Evolutionary conservation across 352 stramenopile genomes (phyloP).

Genomic region (Globisporangium sylvaticum): DNA sequence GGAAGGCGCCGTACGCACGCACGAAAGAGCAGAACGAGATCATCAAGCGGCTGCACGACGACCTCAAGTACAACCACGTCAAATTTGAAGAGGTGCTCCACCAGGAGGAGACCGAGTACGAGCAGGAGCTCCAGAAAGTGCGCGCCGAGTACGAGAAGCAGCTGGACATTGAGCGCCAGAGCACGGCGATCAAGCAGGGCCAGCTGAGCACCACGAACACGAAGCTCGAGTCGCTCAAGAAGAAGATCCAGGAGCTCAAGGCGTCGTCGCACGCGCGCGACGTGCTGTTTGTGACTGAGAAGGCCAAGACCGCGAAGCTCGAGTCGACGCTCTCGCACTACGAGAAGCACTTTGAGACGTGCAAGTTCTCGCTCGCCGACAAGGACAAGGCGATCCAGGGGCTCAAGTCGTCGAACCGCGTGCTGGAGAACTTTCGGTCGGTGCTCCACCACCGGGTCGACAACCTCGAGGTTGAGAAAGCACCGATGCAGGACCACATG

Average conservation of each 20-base stretch:
- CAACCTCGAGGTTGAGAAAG: slow-evolving; percentile 64
- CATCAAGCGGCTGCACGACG: slow-evolving; percentile 82
- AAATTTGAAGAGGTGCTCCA: slow-evolving; percentile 83
- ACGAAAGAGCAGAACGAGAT: slow-evolving; percentile 80
- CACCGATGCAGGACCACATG: slow-evolving; percentile 67
- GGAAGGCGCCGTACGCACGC: slow-evolving; percentile 55
- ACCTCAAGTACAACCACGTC: slow-evolving; percentile 82
- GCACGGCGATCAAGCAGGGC: slow-evolving; percentile 75
- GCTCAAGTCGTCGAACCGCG: slow-evolving; percentile 68
- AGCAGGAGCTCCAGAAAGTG: slow-evolving; percentile 63
- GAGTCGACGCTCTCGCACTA: slow-evolving; percentile 65
- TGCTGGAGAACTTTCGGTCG: slow-evolving; percentile 81
- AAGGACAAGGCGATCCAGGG: slow-evolving; percentile 66
- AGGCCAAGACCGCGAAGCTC: slow-evolving; percentile 59
- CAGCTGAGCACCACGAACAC: slow-evolving; percentile 75
- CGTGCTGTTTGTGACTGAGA: slow-evolving; percentile 66
- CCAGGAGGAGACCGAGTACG: slow-evolving; percentile 79
- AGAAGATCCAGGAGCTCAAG: slow-evolving; percentile 85
- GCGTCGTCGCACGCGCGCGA: slow-evolving; percentile 60
- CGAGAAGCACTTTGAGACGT: slow-evolving; percentile 73
- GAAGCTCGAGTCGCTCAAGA: slow-evolving; percentile 78
- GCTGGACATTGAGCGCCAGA: slow-evolving; percentile 68
- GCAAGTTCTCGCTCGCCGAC: slow-evolving; percentile 55
- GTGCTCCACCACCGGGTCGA: slow-evolving; percentile 77
- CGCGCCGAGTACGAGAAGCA: slow-evolving; percentile 57